Base-by-base conservation (phyloP, 2,329 filamentous ascomycete species). In the Zymoseptoria brevis region DNA sequence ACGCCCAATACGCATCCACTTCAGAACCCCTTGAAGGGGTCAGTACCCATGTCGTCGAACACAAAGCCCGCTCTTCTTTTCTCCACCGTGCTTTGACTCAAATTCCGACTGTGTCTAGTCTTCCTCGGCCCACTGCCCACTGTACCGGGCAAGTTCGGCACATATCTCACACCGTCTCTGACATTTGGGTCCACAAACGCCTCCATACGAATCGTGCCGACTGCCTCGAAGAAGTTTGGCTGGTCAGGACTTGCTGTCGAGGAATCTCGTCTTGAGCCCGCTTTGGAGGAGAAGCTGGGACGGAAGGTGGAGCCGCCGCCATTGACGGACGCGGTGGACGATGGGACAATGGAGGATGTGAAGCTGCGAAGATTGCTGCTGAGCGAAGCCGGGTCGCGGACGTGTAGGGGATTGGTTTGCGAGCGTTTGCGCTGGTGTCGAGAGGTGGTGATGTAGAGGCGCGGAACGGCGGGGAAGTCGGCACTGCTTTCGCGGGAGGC, bases 181-280 rank as follows among this genome's bases (percentile, higher is more conserved):
- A 71, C 62, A 53, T 66, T 66, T 1, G 77, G 76, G 64, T 85
- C 83, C 66, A 99, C 95, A 73, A 97, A 99, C 0, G 94, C 94
- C 74, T 97, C 93, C 93, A 99, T 97, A 26, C 94, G 85, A 53
- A 97, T 85, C 1, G 92, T 97, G 1, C 92, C 91, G 59, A 95
- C 87, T 1, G 88, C 88, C 67, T 95, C 91, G 69, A 94, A 94
- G 76, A 94, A 92, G 72, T 83, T 82, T 68, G 73, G 19, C 61
- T 66, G 49, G 53, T 67, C 16, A 60, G 68, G 63, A 57, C 68
- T 70, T 53, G 62, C 62, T 41, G 67, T 60, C 1, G 69, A 70
- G 22, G 65, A 64, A 19, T 61, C 64, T 21, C 66, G 57, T 55
- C 66, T 70, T 57, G 62, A 60, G 54, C 64, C 66, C 50, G 66